Percentiles rank a stretch among this genome's conserved stretches.
phyloP scores from a whole-genome alignment of 73 alveolate species.

The Stentor roeselii region DNA sequence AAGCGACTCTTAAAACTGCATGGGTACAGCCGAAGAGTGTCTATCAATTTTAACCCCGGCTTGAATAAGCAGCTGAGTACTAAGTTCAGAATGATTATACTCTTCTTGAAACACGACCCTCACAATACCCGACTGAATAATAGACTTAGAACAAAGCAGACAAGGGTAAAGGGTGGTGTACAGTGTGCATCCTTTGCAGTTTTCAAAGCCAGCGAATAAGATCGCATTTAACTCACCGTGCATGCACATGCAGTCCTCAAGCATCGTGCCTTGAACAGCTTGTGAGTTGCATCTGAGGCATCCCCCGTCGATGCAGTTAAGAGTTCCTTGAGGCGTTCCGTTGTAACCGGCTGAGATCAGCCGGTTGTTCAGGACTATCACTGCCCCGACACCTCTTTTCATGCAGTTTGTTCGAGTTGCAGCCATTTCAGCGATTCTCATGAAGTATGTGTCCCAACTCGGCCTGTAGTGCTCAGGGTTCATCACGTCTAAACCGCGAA shows the following conservation, averaged over 20 bases:
- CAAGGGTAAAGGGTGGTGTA: conserved; percentile 70
- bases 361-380: conserved; percentile 52
- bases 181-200: conserved; percentile 43
- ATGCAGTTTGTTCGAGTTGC: conserved; percentile 74
- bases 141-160: conserved; percentile 55
- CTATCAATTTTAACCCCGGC: conserved; percentile 37
- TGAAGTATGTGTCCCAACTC: conserved; percentile 58
- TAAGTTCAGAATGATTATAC: conserved; percentile 40
- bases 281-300: conserved; percentile 61
- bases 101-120: conserved; percentile 48
- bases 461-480: conserved; percentile 57
- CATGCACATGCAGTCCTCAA: conserved; percentile 65
- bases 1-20: no score
- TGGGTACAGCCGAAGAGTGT: neutral
- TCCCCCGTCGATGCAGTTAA: conserved; percentile 70
- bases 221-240: conserved; percentile 73
- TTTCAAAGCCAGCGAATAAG: conserved; percentile 57
- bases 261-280: conserved; percentile 38
- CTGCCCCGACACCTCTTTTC: conserved; percentile 67
- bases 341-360: conserved; percentile 69
- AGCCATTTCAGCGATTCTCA: conserved; percentile 64
- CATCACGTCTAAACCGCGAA: conserved; percentile 35
- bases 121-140: conserved; percentile 59
- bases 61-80: conserved; percentile 37
- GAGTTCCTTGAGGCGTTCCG: conserved; percentile 64